These are phyloP conservation scores for Globisporangium cystogenes DNA, from an alignment of 352 stramenopile species.

Conservation along the genomic window DNA sequence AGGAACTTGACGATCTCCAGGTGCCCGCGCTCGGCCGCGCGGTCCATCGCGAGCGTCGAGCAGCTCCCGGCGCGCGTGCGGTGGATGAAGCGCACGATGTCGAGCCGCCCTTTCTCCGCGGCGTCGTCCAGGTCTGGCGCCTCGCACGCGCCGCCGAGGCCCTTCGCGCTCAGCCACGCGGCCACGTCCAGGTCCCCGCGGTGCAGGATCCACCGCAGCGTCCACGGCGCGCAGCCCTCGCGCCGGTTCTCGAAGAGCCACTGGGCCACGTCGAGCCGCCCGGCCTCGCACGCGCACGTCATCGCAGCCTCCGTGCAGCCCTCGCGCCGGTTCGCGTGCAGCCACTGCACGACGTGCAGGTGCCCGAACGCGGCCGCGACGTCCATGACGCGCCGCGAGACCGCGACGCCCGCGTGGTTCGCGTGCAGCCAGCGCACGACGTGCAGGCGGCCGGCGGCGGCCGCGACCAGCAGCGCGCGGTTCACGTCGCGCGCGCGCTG, in stretches of 20 bases:
- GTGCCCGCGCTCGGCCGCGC: slow-evolving; percentile 21
- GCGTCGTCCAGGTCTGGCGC: slow-evolving; percentile 17
- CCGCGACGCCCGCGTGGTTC: slow-evolving; percentile 1
- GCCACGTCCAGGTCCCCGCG: slow-evolving; percentile 6
- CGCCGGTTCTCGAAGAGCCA: slow-evolving; percentile 15
- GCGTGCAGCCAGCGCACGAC: slow-evolving; percentile 21
- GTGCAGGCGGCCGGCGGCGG: slow-evolving; percentile 12
- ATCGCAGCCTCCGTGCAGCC: slow-evolving; percentile 13
- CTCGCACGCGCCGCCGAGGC: slow-evolving; percentile 7
- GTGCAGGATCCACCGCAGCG: slow-evolving; percentile 13
- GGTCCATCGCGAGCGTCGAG: slow-evolving; percentile 23
- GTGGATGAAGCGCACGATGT: slow-evolving; percentile 22
- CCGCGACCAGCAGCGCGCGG: slow-evolving; percentile 13
- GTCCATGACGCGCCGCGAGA: slow-evolving; percentile 23
- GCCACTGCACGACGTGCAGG: slow-evolving; percentile 20
- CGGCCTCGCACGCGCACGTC: slow-evolving; percentile 12
- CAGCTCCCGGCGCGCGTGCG: slow-evolving; percentile 10
- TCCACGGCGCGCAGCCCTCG: slow-evolving; percentile 14
- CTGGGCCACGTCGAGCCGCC: slow-evolving; percentile 17
- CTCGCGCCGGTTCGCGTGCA: slow-evolving; percentile 16
- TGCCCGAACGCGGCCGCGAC: slow-evolving; percentile 22
- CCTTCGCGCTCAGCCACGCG: slow-evolving; percentile 6
- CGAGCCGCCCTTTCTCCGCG: slow-evolving; percentile 19
- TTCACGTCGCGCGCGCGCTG: slow-evolving; percentile 8
- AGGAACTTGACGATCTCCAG: slow-evolving; percentile 26